Conservation (phyloP, 208 protist genomes). For the Acanthamoeba castellanii region DNA sequence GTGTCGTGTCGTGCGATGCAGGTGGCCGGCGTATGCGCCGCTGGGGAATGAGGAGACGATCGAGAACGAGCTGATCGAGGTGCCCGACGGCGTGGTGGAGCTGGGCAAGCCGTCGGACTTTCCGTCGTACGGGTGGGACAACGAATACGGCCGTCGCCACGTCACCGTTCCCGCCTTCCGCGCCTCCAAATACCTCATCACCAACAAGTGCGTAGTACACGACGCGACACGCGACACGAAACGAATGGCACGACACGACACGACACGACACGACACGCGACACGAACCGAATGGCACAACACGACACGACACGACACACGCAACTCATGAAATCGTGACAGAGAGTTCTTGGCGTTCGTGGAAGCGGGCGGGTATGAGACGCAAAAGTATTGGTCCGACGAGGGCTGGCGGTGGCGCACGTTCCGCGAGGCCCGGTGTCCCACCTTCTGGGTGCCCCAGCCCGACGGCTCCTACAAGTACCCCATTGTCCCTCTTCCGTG, state of each 20-base stretch:
- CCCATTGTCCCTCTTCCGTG: too few species aligned
- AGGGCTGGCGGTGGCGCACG: conserved; percentile 96
- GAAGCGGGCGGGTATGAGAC: conserved; percentile 94
- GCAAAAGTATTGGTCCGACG: conserved; percentile 95
- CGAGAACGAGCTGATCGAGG: conserved; percentile 91
- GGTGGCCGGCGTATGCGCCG: conserved; percentile 88
- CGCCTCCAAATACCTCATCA: conserved; percentile 95
- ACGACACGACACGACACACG: too few species aligned
- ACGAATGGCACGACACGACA: too few species aligned
- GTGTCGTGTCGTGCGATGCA: too few species aligned
- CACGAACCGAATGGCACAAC: too few species aligned
- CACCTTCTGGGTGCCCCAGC: conserved; percentile 92
- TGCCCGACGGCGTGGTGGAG: conserved; percentile 89
- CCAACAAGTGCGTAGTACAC: conserved; percentile 93
- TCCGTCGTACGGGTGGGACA: conserved; percentile 93
- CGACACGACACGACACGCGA: too few species aligned
- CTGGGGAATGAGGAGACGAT: conserved; percentile 82
- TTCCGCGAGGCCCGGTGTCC: conserved; percentile 94
- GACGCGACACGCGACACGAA: too few species aligned
- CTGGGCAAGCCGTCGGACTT: conserved; percentile 86
- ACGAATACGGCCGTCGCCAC: conserved; percentile 93
- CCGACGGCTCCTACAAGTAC: conserved; percentile 25
- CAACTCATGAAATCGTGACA: too few species aligned
- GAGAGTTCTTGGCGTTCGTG: conserved; percentile 89
- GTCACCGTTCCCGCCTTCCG: conserved; percentile 95